Conservation (phyloP, 139 green algal genomes). For the Chlamydomonas sp. region DNA sequence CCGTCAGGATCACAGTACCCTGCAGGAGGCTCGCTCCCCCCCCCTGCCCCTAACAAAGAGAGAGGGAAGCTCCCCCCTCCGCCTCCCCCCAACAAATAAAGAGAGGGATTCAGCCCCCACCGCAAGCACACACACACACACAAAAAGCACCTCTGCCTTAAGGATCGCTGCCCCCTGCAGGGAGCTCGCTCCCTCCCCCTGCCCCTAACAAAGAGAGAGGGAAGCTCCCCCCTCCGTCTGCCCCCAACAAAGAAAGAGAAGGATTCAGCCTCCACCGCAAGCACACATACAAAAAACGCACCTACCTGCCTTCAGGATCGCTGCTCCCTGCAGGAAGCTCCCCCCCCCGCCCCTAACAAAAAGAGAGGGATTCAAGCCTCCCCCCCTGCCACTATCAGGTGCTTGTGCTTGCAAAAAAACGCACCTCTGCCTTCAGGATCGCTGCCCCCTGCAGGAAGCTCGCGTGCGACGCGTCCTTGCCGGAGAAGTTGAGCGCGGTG, state of each 20-base stretch:
- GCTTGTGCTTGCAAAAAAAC: neutral
- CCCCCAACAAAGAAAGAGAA: too few relatives aligned
- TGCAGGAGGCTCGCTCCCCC: neutral
- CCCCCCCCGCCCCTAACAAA: too few relatives aligned
- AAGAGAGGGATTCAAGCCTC: neutral
- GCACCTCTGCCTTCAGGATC: neutral
- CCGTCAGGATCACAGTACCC: conserved; percentile 80
- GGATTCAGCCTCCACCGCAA: too few relatives aligned
- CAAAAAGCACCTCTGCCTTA: neutral
- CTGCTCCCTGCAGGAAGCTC: conserved; percentile 39
- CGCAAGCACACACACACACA: conserved; percentile 1
- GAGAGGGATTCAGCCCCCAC: neutral
- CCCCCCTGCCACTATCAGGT: neutral
- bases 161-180: too few relatives aligned
- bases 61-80: too few relatives aligned
- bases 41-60: too few relatives aligned
- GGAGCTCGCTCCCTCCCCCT: too few relatives aligned
- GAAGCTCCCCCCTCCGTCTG: too few relatives aligned
- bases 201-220: too few relatives aligned
- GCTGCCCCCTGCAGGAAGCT: conserved; percentile 61
- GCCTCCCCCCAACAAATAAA: too few relatives aligned
- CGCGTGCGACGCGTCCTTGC: conserved; percentile 62
- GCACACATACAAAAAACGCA: too few relatives aligned
- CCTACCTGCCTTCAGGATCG: conserved; percentile 86
- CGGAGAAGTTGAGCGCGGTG: conserved; percentile 65